Conservation (phyloP, 2,329 filamentous ascomycete species). For the Cercospora sesami region DNA sequence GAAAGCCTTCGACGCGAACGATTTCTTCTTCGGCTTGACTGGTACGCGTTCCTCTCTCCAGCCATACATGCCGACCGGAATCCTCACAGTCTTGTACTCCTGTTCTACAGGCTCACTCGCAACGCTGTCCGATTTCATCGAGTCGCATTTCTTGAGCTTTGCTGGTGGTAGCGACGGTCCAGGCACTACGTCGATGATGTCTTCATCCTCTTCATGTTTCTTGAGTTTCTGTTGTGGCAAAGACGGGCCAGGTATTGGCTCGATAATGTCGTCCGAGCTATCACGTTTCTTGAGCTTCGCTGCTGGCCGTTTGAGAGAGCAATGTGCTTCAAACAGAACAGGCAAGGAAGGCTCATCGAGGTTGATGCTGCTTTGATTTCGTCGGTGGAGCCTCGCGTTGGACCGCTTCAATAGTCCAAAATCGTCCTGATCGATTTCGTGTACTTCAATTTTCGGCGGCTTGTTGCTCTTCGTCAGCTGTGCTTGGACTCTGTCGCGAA, state of each 20-base stretch:
- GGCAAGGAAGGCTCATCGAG: not conserved
- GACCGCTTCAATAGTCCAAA: slow-evolving; percentile 5
- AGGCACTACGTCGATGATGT: not conserved
- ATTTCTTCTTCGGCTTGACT: slow-evolving; percentile 8
- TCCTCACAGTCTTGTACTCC: slow-evolving; percentile 8
- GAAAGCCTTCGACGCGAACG: not conserved
- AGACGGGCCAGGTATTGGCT: not conserved
- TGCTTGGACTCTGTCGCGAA: slow-evolving; percentile 7
- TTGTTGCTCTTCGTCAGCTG: slow-evolving; percentile 5
- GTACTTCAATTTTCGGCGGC: not conserved
- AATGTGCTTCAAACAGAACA: not conserved
- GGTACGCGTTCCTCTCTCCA: slow-evolving; percentile 5
- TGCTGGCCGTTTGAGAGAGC: not conserved
- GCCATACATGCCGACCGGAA: slow-evolving; percentile 18
- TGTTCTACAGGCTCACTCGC: not conserved
- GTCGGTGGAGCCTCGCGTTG: slow-evolving; percentile 8
- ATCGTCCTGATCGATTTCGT: not conserved
- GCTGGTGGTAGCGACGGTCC: not conserved
- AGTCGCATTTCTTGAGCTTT: not conserved
- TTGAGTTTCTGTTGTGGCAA: not conserved
- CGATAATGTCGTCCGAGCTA: not conserved
- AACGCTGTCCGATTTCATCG: not conserved
- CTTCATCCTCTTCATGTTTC: not conserved
- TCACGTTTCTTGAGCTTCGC: not conserved
- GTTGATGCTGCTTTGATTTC: slow-evolving; percentile 4